These are phyloP conservation scores for Candida frijolesensis DNA, from an alignment of 1,139 yeast species.

Conservation along the genomic window DNA sequence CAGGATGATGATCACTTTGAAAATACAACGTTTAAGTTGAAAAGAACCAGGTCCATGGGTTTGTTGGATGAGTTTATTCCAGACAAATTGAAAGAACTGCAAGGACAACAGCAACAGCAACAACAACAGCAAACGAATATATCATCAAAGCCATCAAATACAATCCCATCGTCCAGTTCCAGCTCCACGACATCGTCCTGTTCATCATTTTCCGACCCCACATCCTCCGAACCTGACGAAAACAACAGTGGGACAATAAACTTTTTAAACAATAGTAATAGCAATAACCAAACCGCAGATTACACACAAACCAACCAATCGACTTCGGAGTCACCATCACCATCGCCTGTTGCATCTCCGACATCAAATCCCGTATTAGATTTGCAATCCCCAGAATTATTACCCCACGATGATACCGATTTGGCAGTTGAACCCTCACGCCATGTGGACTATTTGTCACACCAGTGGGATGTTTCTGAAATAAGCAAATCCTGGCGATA, in stretches of 20 bases:
- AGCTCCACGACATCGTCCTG: background rate
- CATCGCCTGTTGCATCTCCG: constrained; percentile 17
- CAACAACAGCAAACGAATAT: background rate
- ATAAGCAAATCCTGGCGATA: constrained; percentile 95
- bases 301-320: constrained; percentile 7
- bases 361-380: constrained; percentile 14
- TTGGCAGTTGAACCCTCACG: constrained; percentile 78
- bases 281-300: background rate
- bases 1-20: constrained; percentile 72
- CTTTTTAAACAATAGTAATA: background rate
- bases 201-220: constrained; percentile 4
- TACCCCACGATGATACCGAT: constrained; percentile 85
- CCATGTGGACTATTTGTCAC: constrained; percentile 93
- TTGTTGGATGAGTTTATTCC: constrained; percentile 71
- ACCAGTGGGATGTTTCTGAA: constrained; percentile 93
- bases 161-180: constrained; percentile 7
- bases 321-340: constrained; percentile 12
- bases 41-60: constrained; percentile 84
- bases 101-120: constrained; percentile 1
- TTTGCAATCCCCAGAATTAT: constrained; percentile 38
- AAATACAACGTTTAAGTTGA: constrained; percentile 72
- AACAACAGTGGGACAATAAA: constrained; percentile 3
- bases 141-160: constrained; percentile 2
- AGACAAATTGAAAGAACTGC: constrained; percentile 16
- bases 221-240: background rate